Percentiles rank a stretch among this genome's conserved stretches.
These are phyloP conservation scores for Penicillium antarcticum DNA, from an alignment of 495 filamentous ascomycete species.

Conservation along the genomic window DNA sequence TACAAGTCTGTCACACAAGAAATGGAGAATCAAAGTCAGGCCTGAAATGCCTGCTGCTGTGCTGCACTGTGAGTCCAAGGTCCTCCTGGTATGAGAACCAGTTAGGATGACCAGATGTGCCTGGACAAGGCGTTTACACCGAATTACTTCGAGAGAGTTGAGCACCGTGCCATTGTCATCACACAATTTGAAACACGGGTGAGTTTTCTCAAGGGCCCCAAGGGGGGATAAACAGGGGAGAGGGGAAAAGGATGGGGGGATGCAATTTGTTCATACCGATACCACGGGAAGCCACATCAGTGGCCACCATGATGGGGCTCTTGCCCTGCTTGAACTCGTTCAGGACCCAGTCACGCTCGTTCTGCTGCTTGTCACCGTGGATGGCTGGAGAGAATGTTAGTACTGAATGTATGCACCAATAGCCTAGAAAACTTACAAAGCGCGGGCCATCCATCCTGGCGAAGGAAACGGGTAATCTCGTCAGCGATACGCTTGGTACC, in stretches of 20 bases:
- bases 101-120: slow-evolving; percentile 64
- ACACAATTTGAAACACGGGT: slow-evolving; percentile 60
- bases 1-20: slow-evolving; percentile 66
- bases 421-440: slow-evolving; percentile 65
- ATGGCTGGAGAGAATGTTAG: slow-evolving; percentile 68
- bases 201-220: slow-evolving; percentile 33
- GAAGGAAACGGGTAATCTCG: slow-evolving; percentile 97
- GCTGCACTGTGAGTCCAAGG: slow-evolving; percentile 85
- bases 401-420: neutral
- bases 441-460: slow-evolving; percentile 98
- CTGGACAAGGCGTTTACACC: slow-evolving; percentile 76
- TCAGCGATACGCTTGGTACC: slow-evolving; percentile 98
- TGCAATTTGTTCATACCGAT: slow-evolving; percentile 92
- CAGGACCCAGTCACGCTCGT: slow-evolving; percentile 98
- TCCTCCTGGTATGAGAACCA: slow-evolving; percentile 72
- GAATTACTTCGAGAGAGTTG: slow-evolving; percentile 83
- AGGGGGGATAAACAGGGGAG: slow-evolving; percentile 27
- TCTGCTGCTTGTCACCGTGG: slow-evolving; percentile 99
- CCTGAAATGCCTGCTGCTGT: slow-evolving; percentile 58
- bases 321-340: slow-evolving; percentile 98
- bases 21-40: slow-evolving; percentile 60
- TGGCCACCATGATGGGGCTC: slow-evolving; percentile 88
- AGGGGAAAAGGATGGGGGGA: slow-evolving; percentile 44
- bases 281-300: slow-evolving; percentile 93
- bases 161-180: slow-evolving; percentile 70